Percentiles rank a stretch among this genome's conserved stretches.
Evolutionary conservation across 2,329 filamentous ascomycete species (phyloP).

Genomic region (Bipolaris cookei): DNA sequence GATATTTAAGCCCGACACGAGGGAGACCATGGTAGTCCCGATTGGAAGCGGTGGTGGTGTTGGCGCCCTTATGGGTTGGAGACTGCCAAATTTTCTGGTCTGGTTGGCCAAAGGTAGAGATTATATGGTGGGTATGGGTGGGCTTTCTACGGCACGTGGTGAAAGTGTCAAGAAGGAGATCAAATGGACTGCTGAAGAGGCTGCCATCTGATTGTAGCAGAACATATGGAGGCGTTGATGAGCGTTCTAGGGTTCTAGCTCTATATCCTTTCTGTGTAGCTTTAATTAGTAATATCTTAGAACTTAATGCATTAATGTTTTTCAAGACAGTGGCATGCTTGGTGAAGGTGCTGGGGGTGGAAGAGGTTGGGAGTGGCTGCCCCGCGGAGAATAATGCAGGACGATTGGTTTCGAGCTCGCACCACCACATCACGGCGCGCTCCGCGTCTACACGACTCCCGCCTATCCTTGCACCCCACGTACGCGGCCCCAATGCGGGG

Average conservation of each 20-base stretch:
- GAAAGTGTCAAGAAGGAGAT: slow-evolving; percentile 34
- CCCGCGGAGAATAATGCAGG: slow-evolving; percentile 15
- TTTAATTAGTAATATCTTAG: background rate
- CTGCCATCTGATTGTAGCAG: slow-evolving; percentile 18
- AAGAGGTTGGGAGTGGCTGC: background rate
- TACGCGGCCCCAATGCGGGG: slow-evolving; percentile 34
- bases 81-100: slow-evolving; percentile 48
- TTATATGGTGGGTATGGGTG: slow-evolving; percentile 42
- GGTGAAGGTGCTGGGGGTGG: background rate
- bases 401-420: slow-evolving; percentile 19
- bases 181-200: slow-evolving; percentile 35
- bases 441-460: slow-evolving; percentile 24
- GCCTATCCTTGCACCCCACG: slow-evolving; percentile 25
- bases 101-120: slow-evolving; percentile 52
- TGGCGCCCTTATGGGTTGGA: slow-evolving; percentile 48
- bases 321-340: background rate
- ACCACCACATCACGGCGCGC: slow-evolving; percentile 19
- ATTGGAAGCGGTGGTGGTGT: slow-evolving; percentile 45
- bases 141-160: slow-evolving; percentile 20
- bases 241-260: background rate
- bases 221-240: background rate
- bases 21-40: slow-evolving; percentile 40
- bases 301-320: background rate
- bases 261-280: background rate
- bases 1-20: slow-evolving; percentile 27